A percentile compares a stretch with the other conserved stretches of the same genome.
These are phyloP conservation scores for Wickerhamomyces alni DNA, from an alignment of 805 yeast species.

Conservation along the genomic window DNA sequence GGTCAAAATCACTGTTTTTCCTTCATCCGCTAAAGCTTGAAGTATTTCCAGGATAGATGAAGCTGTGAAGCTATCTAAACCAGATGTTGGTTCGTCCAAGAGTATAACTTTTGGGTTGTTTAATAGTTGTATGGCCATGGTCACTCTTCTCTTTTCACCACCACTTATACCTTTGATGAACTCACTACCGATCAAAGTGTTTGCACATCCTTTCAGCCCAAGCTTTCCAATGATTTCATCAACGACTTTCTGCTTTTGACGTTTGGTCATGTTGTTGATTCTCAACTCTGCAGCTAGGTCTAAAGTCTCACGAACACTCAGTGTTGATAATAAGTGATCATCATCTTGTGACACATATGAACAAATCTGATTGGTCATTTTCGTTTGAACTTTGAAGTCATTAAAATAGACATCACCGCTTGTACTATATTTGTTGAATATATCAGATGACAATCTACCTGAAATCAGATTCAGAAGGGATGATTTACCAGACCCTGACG, in stretches of 20 bases:
- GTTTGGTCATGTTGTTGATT: slow-evolving; percentile 37
- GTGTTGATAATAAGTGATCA: slow-evolving; percentile 58
- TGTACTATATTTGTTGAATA: slow-evolving; percentile 20
- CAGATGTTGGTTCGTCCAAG: slow-evolving; percentile 88
- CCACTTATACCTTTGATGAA: slow-evolving; percentile 67
- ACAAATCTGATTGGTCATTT: slow-evolving; percentile 42
- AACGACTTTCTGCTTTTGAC: slow-evolving; percentile 42
- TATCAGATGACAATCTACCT: slow-evolving; percentile 42
- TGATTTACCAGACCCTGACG: slow-evolving; percentile 77
- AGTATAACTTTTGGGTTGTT: slow-evolving; percentile 68
- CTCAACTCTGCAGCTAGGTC: slow-evolving; percentile 66
- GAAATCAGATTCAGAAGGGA: slow-evolving; percentile 60
- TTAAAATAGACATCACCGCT: slow-evolving; percentile 44
- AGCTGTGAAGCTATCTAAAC: slow-evolving; percentile 78
- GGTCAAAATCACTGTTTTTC: slow-evolving; percentile 68
- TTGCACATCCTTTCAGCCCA: slow-evolving; percentile 74
- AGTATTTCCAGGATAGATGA: slow-evolving; percentile 61
- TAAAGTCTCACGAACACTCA: slow-evolving; percentile 77
- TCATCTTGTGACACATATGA: slow-evolving; percentile 85
- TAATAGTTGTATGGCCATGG: slow-evolving; percentile 75
- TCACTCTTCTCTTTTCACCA: slow-evolving; percentile 79
- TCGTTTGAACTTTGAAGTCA: slow-evolving; percentile 27
- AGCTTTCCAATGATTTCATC: slow-evolving; percentile 52
- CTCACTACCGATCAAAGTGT: slow-evolving; percentile 62
- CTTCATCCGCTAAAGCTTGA: slow-evolving; percentile 48